Percentiles rank a stretch among this genome's conserved stretches.
These are phyloP conservation scores for Eucalyptus cladocalyx DNA, from an alignment of 345 rosid species.

Conservation along the genomic window DNA sequence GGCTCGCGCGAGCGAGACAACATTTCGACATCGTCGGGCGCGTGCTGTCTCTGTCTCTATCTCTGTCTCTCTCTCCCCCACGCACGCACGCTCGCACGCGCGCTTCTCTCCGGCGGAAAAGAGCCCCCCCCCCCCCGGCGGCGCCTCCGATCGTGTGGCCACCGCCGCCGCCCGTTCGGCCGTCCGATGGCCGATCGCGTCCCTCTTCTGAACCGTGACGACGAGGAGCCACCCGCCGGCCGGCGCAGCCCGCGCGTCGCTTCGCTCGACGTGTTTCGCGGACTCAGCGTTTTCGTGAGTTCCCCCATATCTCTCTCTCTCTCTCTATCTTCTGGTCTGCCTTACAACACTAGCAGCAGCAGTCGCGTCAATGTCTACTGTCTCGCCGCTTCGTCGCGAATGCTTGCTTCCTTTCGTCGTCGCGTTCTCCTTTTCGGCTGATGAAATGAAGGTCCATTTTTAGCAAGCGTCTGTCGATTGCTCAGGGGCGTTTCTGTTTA, in stretches of 20 bases:
- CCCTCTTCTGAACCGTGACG: neutral
- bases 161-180: neutral
- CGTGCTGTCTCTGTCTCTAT: neutral
- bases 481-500: neutral
- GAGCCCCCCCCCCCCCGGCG: neutral
- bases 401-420: neutral
- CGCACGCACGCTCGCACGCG: neutral
- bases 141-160: neutral
- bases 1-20: neutral
- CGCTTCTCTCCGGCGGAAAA: neutral
- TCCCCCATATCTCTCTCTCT: neutral
- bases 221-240: neutral
- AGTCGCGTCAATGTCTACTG: neutral
- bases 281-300: conserved; percentile 35
- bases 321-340: neutral
- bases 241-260: conserved; percentile 7
- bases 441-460: neutral
- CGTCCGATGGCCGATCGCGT: conserved; percentile 1
- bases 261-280: conserved; percentile 40
- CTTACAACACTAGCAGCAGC: neutral
- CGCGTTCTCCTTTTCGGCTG: neutral
- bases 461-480: neutral
- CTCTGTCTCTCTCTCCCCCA: neutral
- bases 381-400: neutral
- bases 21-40: neutral